These are phyloP conservation scores for Termitomyces sp. DNA, from an alignment of 768 basidiomycete genomes.

Conservation along the genomic window DNA sequence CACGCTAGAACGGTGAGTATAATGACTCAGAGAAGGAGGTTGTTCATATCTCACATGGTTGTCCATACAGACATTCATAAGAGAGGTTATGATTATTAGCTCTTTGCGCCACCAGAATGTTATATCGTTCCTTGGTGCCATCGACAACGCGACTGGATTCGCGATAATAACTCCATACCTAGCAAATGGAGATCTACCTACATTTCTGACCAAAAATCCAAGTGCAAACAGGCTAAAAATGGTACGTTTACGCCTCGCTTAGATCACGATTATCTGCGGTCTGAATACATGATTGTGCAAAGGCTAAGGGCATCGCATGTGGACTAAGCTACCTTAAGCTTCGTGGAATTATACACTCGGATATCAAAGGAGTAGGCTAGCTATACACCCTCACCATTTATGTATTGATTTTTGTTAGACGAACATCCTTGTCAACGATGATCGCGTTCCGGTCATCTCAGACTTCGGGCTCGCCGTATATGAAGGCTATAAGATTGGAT, in stretches of 20 bases:
- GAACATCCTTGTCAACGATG: constrained; percentile 6
- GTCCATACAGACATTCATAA: neutral
- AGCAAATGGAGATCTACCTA: neutral
- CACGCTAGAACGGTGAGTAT: neutral
- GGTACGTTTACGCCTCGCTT: neutral
- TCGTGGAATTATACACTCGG: constrained; percentile 4
- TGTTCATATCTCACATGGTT: neutral
- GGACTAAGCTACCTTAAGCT: constrained; percentile 4
- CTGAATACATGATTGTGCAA: neutral
- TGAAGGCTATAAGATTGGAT: neutral
- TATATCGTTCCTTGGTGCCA: neutral
- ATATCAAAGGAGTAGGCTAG: constrained; percentile 7
- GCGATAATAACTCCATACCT: constrained; percentile 2
- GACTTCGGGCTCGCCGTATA: constrained; percentile 6
- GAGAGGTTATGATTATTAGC: constrained; percentile 3
- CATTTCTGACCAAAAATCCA: neutral
- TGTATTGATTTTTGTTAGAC: neutral
- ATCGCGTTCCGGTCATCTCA: neutral
- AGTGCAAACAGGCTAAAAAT: neutral
- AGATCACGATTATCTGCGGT: neutral
- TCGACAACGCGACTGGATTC: neutral
- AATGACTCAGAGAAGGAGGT: no score
- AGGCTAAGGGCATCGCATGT: constrained; percentile 1
- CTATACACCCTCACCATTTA: neutral
- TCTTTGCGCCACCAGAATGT: constrained; percentile 2